A percentile compares a stretch with the other conserved stretches of the same genome.
These are phyloP conservation scores for Pyrenophora seminiperda DNA, from an alignment of 2,329 filamentous ascomycete genomes.

Conservation along the genomic window DNA sequence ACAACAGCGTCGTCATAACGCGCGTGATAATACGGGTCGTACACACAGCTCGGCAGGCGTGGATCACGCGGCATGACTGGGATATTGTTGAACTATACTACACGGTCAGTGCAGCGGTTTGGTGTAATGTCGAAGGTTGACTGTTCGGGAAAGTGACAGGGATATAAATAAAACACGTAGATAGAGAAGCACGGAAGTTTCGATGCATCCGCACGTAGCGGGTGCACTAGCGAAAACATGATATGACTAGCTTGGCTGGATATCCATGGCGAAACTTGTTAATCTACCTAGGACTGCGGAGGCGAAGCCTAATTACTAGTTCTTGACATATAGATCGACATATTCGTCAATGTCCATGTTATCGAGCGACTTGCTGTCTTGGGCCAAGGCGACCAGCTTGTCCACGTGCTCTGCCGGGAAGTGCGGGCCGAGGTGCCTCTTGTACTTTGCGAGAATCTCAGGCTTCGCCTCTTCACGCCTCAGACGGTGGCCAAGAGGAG, in stretches of 20 bases:
- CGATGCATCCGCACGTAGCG: conserved; percentile 6
- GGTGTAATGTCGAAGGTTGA: conserved; percentile 9
- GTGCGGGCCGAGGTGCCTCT: conserved; percentile 86
- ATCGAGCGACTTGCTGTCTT: conserved; percentile 76
- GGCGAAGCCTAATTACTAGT: conserved; percentile 31
- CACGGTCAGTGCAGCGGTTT: conserved; percentile 11
- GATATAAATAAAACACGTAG: conserved; percentile 14
- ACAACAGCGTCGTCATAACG: conserved; percentile 9
- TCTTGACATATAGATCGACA: conserved; percentile 79
- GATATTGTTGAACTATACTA: conserved; percentile 19
- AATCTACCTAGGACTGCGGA: conserved; percentile 32
- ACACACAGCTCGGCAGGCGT: conserved; percentile 12
- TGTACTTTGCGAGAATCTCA: conserved; percentile 93
- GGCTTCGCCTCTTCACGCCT: conserved; percentile 97
- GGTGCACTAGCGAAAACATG: conserved; percentile 21
- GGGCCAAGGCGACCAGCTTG: conserved; percentile 79
- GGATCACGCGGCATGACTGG: conserved; percentile 12
- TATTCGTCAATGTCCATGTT: conserved; percentile 87
- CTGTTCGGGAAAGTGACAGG: conserved; percentile 12
- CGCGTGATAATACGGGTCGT: conserved; percentile 8
- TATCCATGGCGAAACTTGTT: conserved; percentile 14
- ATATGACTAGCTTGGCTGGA: conserved; percentile 16
- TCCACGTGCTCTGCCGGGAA: conserved; percentile 77
- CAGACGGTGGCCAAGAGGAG: conserved; percentile 88
- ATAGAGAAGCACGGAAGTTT: conserved; percentile 10